phyloP scores from a whole-genome alignment of 2,329 filamentous ascomycete species.

The Epicoccum nigrum region DNA sequence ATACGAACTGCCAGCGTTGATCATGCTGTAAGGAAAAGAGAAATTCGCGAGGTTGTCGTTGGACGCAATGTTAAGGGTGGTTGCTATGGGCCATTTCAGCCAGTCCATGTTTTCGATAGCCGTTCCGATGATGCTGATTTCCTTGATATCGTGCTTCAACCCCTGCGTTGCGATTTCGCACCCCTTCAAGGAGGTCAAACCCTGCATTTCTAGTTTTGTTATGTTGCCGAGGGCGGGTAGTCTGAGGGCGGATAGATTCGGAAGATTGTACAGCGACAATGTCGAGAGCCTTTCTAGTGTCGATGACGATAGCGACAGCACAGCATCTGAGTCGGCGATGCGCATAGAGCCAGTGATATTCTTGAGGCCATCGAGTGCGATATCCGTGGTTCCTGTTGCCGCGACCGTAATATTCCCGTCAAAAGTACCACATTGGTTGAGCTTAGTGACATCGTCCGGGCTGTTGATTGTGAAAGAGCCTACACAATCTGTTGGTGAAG shows the following conservation, averaged over 20 bases:
- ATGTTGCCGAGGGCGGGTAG: constrained; percentile 27
- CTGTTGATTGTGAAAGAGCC: constrained; percentile 24
- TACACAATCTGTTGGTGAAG: constrained; percentile 25
- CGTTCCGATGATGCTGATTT: constrained; percentile 26
- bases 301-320: constrained; percentile 25
- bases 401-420: constrained; percentile 26
- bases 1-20: constrained; percentile 22
- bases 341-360: constrained; percentile 20
- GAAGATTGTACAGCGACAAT: constrained; percentile 26
- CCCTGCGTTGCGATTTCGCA: constrained; percentile 18
- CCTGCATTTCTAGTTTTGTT: constrained; percentile 16
- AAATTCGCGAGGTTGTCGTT: constrained; percentile 23
- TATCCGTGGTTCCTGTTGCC: constrained; percentile 20
- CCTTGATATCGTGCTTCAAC: constrained; percentile 19
- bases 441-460: constrained; percentile 19
- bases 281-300: constrained; percentile 17
- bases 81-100: constrained; percentile 29
- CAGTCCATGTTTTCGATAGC: constrained; percentile 27
- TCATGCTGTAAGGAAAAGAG: constrained; percentile 20
- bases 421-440: constrained; percentile 25
- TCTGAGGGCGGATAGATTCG: constrained; percentile 22
- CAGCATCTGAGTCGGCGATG: constrained; percentile 16
- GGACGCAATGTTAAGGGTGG: constrained; percentile 21
- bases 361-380: constrained; percentile 25
- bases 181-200: constrained; percentile 16